These are phyloP conservation scores for Melaleuca quinquenervia DNA, from an alignment of 345 rosid genomes.

Conservation along the genomic window DNA sequence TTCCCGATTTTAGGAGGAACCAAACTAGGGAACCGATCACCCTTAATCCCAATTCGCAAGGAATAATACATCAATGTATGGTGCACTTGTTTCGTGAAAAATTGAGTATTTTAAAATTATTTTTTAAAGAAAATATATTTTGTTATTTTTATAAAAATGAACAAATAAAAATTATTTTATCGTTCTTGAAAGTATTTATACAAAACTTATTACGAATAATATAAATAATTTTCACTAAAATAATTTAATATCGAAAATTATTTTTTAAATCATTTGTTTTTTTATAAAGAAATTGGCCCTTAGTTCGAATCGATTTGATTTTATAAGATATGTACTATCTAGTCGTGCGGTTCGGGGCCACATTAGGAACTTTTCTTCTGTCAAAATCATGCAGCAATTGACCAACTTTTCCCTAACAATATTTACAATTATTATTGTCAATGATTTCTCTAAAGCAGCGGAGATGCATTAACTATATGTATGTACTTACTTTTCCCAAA, in stretches of 20 bases:
- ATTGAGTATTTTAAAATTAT: no score
- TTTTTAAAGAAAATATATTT: no score
- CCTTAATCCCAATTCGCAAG: no score
- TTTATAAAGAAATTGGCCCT: rapidly evolving
- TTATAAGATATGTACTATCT: not conserved
- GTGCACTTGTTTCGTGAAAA: no score
- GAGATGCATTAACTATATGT: not conserved
- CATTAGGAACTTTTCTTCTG: not conserved
- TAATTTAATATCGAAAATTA: not conserved
- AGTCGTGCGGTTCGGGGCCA: not conserved
- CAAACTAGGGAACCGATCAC: no score
- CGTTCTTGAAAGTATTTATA: rapidly evolving
- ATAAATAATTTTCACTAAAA: no score
- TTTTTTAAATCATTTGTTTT: not conserved
- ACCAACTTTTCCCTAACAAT: not conserved
- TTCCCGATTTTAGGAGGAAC: no score
- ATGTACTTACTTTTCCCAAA: not conserved
- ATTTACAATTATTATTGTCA: not conserved
- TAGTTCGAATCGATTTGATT: not conserved
- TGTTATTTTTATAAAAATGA: no score
- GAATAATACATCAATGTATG: no score
- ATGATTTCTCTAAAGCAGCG: not conserved
- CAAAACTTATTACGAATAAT: rapidly evolving
- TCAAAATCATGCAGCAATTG: not conserved
- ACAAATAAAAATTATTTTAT: rapidly evolving